These are phyloP conservation scores for Myrica gale DNA, from an alignment of 306 rosid genomes.

Conservation along the genomic window DNA sequence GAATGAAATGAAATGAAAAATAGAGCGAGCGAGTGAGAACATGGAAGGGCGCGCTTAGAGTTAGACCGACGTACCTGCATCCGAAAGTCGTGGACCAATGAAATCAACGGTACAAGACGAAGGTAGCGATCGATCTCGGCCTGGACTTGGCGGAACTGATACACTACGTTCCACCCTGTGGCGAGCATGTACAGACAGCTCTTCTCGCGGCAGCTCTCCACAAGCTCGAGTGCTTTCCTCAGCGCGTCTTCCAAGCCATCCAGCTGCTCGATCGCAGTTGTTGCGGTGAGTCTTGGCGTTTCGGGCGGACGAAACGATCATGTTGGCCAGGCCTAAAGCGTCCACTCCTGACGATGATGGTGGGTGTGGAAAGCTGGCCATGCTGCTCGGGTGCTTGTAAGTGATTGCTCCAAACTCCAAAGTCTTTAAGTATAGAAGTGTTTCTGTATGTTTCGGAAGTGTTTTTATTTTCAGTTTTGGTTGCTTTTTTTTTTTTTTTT, in stretches of 20 bases:
- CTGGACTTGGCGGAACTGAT: constrained; percentile 42
- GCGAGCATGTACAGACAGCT: constrained; percentile 45
- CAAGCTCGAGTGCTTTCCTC: constrained; percentile 27
- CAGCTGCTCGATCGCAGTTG: constrained; percentile 45
- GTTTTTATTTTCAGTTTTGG: too few relatives aligned
- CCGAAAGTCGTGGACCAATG: constrained; percentile 36
- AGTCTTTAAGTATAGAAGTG: too few relatives aligned
- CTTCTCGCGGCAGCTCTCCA: constrained; percentile 39
- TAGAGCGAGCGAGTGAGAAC: too few relatives aligned
- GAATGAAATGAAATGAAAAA: too few relatives aligned
- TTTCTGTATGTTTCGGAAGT: too few relatives aligned
- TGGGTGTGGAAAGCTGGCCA: constrained; percentile 15
- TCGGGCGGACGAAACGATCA: constrained; percentile 27
- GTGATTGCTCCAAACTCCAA: too few relatives aligned
- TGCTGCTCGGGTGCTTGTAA: not conserved
- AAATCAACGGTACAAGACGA: constrained; percentile 39
- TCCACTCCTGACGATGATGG: not conserved
- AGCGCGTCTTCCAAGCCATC: constrained; percentile 33
- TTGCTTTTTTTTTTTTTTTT: too few relatives aligned
- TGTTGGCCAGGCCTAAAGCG: constrained; percentile 5
- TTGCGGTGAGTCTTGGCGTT: constrained; percentile 32
- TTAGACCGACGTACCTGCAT: constrained; percentile 26
- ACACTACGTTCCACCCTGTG: constrained; percentile 39
- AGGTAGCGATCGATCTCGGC: constrained; percentile 39
- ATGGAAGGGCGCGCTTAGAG: not conserved